Evolutionary conservation across 2,329 filamentous ascomycete genomes (phyloP).

Genomic region (Colletotrichum gloeosporioides): DNA sequence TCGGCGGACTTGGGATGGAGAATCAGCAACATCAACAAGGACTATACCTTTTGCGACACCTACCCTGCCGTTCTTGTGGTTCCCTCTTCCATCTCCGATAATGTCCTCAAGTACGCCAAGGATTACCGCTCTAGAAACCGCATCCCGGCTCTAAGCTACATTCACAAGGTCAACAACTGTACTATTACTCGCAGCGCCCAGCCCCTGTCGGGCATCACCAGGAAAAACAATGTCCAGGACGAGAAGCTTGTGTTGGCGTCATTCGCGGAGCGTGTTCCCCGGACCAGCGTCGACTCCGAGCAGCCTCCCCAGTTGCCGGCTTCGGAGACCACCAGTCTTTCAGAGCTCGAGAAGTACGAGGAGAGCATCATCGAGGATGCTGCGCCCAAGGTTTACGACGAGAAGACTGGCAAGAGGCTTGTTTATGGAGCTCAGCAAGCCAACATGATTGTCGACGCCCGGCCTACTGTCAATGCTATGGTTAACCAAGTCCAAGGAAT

Average conservation of each 20-base stretch:
- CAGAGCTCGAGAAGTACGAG: constrained; percentile 70
- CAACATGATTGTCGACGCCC: constrained; percentile 94
- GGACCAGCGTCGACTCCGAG: constrained; percentile 38
- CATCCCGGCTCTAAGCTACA: constrained; percentile 88
- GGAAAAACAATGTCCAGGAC: constrained; percentile 92
- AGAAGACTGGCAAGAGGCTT: constrained; percentile 65
- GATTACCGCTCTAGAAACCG: constrained; percentile 87
- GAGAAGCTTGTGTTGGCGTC: constrained; percentile 93
- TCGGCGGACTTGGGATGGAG: constrained; percentile 83
- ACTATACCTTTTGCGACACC: constrained; percentile 90
- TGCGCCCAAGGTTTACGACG: constrained; percentile 54
- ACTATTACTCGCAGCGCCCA: constrained; percentile 96
- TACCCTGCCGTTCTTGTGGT: constrained; percentile 88
- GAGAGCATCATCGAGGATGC: constrained; percentile 67
- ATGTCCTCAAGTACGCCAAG: constrained; percentile 91
- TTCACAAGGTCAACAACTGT: constrained; percentile 97
- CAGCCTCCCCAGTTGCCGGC: constrained; percentile 56
- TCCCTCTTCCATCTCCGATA: constrained; percentile 92
- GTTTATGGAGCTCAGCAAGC: constrained; percentile 92
- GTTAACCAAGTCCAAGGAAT: constrained; percentile 93
- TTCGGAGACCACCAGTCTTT: constrained; percentile 49
- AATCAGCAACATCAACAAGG: constrained; percentile 85
- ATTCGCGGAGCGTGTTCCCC: constrained; percentile 72
- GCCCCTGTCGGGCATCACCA: constrained; percentile 83
- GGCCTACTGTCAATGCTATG: constrained; percentile 91